These are phyloP conservation scores for Candida anglica DNA, from an alignment of 805 yeast genomes.

Conservation along the genomic window DNA sequence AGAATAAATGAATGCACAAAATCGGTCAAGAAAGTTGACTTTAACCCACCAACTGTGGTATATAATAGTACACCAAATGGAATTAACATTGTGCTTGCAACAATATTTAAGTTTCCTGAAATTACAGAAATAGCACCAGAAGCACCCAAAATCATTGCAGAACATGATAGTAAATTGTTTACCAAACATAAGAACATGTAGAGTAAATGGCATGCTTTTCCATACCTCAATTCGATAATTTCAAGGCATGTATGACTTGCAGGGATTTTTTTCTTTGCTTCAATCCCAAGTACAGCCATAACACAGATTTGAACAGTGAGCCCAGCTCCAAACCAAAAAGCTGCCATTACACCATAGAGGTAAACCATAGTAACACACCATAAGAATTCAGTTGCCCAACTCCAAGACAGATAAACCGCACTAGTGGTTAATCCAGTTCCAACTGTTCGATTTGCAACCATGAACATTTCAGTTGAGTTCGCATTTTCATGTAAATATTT, in stretches of 20 bases:
- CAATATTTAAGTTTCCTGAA: conserved; percentile 23
- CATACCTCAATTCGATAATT: conserved; percentile 24
- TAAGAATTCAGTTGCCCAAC: too few species aligned
- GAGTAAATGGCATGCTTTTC: conserved; percentile 17
- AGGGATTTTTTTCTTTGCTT: too few species aligned
- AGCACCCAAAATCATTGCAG: conserved; percentile 24
- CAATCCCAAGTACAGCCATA: conserved; percentile 20
- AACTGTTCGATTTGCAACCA: conserved; percentile 22
- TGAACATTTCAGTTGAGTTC: conserved; percentile 22
- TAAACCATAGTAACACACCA: too few species aligned
- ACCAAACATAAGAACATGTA: conserved; percentile 20
- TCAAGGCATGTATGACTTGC: conserved; percentile 25
- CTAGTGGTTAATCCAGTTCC: conserved; percentile 19
- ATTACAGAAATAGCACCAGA: conserved; percentile 23
- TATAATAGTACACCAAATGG: conserved; percentile 41
- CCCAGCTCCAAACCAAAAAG: conserved; percentile 22
- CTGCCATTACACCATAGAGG: conserved; percentile 21
- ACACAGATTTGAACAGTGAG: conserved; percentile 21
- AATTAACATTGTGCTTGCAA: too few species aligned
- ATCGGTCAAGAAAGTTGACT: conserved; percentile 49
- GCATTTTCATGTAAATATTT: conserved; percentile 21
- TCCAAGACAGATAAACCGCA: too few species aligned
- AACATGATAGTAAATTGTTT: conserved; percentile 20
- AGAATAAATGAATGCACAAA: conserved; percentile 27
- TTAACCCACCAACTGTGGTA: conserved; percentile 48